Evolutionary conservation across 352 stramenopile genomes (phyloP).

Genomic region (Pythium grandisporangium): DNA sequence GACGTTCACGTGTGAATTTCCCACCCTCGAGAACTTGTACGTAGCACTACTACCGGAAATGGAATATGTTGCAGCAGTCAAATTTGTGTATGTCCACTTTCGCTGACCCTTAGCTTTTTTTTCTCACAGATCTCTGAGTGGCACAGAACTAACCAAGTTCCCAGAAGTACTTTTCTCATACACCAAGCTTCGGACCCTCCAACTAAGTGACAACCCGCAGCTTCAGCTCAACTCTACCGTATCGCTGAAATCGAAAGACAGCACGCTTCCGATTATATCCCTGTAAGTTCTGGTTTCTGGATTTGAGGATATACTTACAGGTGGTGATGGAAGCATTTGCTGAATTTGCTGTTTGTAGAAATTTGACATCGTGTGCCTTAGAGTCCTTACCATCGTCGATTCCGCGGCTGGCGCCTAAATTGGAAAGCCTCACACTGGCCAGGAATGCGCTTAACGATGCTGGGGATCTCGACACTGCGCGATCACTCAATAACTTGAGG

Average conservation of each 20-base stretch:
- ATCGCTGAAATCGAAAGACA: conserved; percentile 3
- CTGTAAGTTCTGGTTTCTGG: not conserved
- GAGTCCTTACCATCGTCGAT: not conserved
- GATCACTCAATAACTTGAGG: not conserved
- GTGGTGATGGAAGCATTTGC: not conserved
- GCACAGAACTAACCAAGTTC: conserved; percentile 11
- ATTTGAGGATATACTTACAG: not conserved
- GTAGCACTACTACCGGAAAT: too few species aligned
- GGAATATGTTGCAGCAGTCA: too few species aligned
- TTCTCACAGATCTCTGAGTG: conserved; percentile 13
- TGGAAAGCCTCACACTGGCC: not conserved
- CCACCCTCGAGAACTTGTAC: conserved; percentile 6
- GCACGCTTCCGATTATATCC: conserved; percentile 1
- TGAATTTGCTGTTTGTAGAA: not conserved
- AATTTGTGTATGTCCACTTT: too few species aligned
- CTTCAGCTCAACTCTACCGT: conserved; percentile 7
- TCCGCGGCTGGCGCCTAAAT: not conserved
- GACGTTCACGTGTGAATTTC: conserved; percentile 8
- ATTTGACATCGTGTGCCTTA: not conserved
- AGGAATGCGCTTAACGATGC: not conserved
- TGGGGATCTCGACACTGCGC: not conserved
- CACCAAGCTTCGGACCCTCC: conserved; percentile 7
- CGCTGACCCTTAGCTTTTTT: conserved; percentile 1
- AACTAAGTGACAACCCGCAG: conserved; percentile 13
- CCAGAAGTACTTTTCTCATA: conserved; percentile 10